Percentiles rank a stretch among this genome's conserved stretches.
phyloP scores from a whole-genome alignment of 192 early-diverging fungal genomes.

The Coemansia sp. region DNA sequence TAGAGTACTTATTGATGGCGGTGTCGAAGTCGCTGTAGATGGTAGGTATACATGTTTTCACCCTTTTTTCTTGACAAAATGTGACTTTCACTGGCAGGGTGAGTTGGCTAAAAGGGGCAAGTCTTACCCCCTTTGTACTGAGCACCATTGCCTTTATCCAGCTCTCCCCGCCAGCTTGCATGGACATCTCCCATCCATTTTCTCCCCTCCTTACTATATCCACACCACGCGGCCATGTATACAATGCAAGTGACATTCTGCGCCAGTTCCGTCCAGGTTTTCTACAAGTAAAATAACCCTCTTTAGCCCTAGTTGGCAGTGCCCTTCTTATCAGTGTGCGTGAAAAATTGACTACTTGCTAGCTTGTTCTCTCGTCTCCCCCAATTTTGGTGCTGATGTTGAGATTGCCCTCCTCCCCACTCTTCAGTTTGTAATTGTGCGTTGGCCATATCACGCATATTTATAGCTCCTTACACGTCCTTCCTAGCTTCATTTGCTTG shows the following conservation, averaged over 20 bases:
- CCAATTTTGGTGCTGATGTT: background rate
- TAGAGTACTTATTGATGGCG: slow-evolving; percentile 37
- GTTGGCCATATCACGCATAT: background rate
- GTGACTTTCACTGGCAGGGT: background rate
- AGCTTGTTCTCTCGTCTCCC: background rate
- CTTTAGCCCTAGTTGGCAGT: background rate
- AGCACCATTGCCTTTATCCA: background rate
- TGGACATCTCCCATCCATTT: background rate
- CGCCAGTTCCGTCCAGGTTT: background rate
- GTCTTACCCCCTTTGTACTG: background rate
- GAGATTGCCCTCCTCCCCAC: background rate
- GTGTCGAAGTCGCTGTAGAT: slow-evolving; percentile 30
- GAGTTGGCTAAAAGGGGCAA: background rate
- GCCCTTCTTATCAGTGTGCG: background rate
- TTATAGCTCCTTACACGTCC: background rate
- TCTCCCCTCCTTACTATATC: background rate
- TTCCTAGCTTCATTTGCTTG: background rate
- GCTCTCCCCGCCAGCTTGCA: background rate
- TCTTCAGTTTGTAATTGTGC: background rate
- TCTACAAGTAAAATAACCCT: background rate
- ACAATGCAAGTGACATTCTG: background rate
- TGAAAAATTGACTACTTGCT: background rate
- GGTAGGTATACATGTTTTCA: slow-evolving; percentile 38
- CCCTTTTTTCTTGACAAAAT: background rate
- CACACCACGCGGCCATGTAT: background rate